Base-by-base conservation (phyloP, 2,329 filamentous ascomycete genomes). In the Ceratocystis diversiconidia region DNA sequence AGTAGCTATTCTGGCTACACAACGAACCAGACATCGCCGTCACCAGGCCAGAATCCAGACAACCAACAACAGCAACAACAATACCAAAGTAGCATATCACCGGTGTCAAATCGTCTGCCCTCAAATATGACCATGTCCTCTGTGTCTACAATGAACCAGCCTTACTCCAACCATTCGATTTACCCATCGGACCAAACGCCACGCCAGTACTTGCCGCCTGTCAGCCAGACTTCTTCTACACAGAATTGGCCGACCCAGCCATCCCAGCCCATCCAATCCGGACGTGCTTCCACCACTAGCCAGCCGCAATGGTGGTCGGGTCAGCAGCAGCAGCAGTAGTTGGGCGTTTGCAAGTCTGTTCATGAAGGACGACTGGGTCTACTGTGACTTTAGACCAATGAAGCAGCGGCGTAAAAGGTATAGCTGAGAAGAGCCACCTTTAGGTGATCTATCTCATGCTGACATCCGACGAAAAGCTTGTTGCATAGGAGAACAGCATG, bases 141-240 rank as follows among this genome's bases (percentile, higher is more conserved):
- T 32, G 85, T 86, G 80, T 81, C 80, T 50, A 79, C 79, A 52
- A 80, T 87, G 74, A 77, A 78, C 43, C 85, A 86, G 70, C 78
- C 79, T 44, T 85, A 84, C 70, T n/a, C 80, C 30, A 77, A 79
- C 6, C 82, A 84, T 70, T 79, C 78, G 63, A 82, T 86, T 71
- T 85, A 85, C 70, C 76, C 82, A 19, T 75, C 83, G 32, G 85
- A 87, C 60, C 83, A 85, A 74, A 85, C 82, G 1, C 81, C 83
- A 3, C 78, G 85, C 63, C 82, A 85, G 71, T 87, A 87, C 76
- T 82, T 90, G 83, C 84, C 87, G 71, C 79, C 85, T 75, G 76
- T 81, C 74, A 75, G 80, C 70, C 74, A 84, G 3, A 75, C 75
- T 3, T 74, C 76, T 5, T 79, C 25, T 78, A 28, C 79, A 1